A percentile compares a stretch with the other conserved stretches of the same genome.
phyloP scores from a whole-genome alignment of 176 grass and related monocot species.

The Avena eriantha region DNA sequence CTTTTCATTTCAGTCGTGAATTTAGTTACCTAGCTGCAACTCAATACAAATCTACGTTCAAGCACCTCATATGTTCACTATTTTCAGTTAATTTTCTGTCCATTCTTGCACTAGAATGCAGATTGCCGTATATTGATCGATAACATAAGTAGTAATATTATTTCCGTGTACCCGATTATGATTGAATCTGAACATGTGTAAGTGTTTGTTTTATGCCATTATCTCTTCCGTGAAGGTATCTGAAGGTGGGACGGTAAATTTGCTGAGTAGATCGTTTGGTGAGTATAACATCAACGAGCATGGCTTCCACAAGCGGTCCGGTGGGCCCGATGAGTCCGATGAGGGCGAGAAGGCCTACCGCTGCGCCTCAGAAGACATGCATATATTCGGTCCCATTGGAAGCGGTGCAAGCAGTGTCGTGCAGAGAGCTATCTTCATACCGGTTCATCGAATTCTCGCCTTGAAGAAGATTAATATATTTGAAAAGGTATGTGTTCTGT shows the following conservation, averaged over 20 bases:
- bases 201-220: constrained; percentile 31
- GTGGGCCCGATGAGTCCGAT: constrained; percentile 53
- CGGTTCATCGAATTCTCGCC: constrained; percentile 82
- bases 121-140: neutral
- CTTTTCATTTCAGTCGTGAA: too few relatives aligned
- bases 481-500: constrained; percentile 63
- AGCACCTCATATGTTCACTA: too few relatives aligned
- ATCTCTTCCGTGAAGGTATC: constrained; percentile 63
- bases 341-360: constrained; percentile 78
- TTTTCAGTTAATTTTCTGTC: neutral
- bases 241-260: constrained; percentile 85
- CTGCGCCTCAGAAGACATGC: constrained; percentile 92
- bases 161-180: too few relatives aligned
- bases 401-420: constrained; percentile 92
- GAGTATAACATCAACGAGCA: constrained; percentile 97
- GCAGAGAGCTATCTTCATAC: constrained; percentile 82
- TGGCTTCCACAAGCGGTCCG: constrained; percentile 66
- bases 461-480: constrained; percentile 97
- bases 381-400: constrained; percentile 91
- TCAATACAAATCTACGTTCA: too few relatives aligned
- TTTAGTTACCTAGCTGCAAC: too few relatives aligned
- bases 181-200: neutral
- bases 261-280: constrained; percentile 83
- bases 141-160: neutral
- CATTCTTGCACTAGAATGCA: neutral